phyloP scores from a whole-genome alignment of 2,329 filamentous ascomycete species.

The Nigrospora sphaerica region DNA sequence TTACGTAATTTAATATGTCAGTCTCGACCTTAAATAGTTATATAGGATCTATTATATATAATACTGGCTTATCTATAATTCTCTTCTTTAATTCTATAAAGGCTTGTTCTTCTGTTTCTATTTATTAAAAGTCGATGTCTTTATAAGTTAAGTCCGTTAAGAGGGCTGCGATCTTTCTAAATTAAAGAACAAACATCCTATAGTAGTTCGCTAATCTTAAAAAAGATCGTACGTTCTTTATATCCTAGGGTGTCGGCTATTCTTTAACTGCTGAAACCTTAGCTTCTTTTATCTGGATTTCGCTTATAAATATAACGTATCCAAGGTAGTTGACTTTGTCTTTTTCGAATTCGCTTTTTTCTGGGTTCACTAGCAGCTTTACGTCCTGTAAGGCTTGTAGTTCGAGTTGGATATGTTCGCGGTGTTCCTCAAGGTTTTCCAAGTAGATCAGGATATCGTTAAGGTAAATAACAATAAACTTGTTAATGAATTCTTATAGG shows the following conservation, averaged over 20 bases:
- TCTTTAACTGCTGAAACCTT: slow-evolving; percentile 16
- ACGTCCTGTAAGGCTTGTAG: background rate
- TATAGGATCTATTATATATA: background rate
- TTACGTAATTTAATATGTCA: background rate
- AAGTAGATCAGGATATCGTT: slow-evolving; percentile 18
- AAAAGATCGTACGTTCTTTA: slow-evolving; percentile 16
- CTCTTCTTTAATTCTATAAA: background rate
- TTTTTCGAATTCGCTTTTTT: slow-evolving; percentile 22
- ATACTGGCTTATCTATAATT: background rate
- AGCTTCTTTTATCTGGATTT: slow-evolving; percentile 16
- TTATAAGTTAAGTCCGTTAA: no score
- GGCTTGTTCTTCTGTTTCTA: background rate
- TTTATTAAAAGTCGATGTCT: no score
- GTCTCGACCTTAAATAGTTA: background rate
- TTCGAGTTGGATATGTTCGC: slow-evolving; percentile 15
- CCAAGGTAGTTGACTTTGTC: slow-evolving; percentile 19
- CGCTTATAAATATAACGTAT: slow-evolving; percentile 16
- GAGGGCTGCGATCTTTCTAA: no score
- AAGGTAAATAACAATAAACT: slow-evolving; percentile 7
- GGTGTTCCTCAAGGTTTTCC: slow-evolving; percentile 14
- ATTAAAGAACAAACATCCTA: slow-evolving; percentile 6
- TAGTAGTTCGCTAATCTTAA: slow-evolving; percentile 27
- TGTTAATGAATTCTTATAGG: slow-evolving; percentile 2
- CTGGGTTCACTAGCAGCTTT: slow-evolving; percentile 8
- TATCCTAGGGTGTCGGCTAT: slow-evolving; percentile 11